These are phyloP conservation scores for Pichia scutulata DNA, from an alignment of 805 yeast species.

Conservation along the genomic window DNA sequence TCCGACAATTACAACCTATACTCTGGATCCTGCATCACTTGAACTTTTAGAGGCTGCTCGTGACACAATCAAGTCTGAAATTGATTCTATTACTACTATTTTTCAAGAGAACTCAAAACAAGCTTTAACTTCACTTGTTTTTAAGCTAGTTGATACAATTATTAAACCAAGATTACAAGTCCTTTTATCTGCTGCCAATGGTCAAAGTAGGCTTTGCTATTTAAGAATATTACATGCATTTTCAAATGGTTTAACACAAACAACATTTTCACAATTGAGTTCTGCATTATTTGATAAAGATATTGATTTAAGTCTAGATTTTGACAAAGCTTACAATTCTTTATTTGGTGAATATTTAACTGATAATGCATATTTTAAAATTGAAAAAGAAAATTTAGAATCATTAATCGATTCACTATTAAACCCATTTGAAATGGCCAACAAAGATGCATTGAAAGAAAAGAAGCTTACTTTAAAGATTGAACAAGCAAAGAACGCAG, in stretches of 20 bases:
- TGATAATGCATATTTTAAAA: constrained; percentile 59
- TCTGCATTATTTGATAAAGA: constrained; percentile 45
- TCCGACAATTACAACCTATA: constrained; percentile 42
- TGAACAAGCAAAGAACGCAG: constrained; percentile 13
- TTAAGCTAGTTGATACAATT: constrained; percentile 70
- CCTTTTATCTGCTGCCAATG: constrained; percentile 53
- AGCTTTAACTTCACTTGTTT: constrained; percentile 64
- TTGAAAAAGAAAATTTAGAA: constrained; percentile 64
- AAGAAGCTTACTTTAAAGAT: constrained; percentile 28
- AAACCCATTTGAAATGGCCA: constrained; percentile 35
- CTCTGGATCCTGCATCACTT: constrained; percentile 46
- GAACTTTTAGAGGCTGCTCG: constrained; percentile 48
- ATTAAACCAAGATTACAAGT: constrained; percentile 48
- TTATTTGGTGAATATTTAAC: constrained; percentile 62
- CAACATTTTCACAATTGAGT: constrained; percentile 53
- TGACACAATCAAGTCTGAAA: constrained; percentile 60
- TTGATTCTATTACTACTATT: constrained; percentile 63
- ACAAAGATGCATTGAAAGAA: constrained; percentile 31
- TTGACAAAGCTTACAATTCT: constrained; percentile 70
- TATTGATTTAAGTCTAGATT: constrained; percentile 37
- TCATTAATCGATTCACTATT: constrained; percentile 40
- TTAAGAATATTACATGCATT: constrained; percentile 66
- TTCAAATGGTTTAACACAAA: constrained; percentile 49
- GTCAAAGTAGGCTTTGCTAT: constrained; percentile 61
- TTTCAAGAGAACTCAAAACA: constrained; percentile 50